phyloP scores from a whole-genome alignment of 202 grass and related monocot genomes.

The Panicum virgatum region DNA sequence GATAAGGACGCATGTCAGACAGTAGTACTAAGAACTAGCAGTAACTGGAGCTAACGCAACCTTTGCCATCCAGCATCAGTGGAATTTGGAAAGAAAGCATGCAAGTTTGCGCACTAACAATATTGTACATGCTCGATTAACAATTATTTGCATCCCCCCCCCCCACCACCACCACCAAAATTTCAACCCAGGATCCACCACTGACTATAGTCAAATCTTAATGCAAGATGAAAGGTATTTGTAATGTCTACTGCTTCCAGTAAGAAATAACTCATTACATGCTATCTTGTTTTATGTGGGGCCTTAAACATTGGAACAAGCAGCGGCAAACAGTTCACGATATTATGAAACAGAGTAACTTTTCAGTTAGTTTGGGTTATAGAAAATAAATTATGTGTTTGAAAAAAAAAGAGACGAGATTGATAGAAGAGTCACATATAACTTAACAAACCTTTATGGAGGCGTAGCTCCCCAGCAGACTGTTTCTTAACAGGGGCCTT shows the following conservation, averaged over 20 bases:
- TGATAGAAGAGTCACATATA: not conserved
- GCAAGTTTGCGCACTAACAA: too few relatives aligned
- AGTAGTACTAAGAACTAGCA: too few relatives aligned
- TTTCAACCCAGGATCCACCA: too few relatives aligned
- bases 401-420: not conserved
- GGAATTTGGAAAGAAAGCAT: too few relatives aligned
- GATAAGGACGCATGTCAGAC: too few relatives aligned
- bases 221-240: not conserved
- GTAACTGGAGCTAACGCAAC: too few relatives aligned
- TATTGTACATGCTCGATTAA: too few relatives aligned
- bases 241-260: not conserved
- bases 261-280: slow-evolving; percentile 4
- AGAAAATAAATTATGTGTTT: not conserved
- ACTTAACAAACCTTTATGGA: slow-evolving; percentile 67
- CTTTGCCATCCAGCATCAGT: too few relatives aligned
- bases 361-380: not conserved
- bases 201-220: not conserved
- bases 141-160: too few relatives aligned
- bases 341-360: not conserved
- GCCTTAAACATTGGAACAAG: not conserved
- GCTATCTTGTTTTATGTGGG: slow-evolving; percentile 1
- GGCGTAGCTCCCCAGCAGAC: slow-evolving; percentile 77
- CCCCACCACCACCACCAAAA: too few relatives aligned
- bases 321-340: not conserved
- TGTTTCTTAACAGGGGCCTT: slow-evolving; percentile 72